Conservation (phyloP, 139 green algal species). For the Closterium sp. region DNA sequence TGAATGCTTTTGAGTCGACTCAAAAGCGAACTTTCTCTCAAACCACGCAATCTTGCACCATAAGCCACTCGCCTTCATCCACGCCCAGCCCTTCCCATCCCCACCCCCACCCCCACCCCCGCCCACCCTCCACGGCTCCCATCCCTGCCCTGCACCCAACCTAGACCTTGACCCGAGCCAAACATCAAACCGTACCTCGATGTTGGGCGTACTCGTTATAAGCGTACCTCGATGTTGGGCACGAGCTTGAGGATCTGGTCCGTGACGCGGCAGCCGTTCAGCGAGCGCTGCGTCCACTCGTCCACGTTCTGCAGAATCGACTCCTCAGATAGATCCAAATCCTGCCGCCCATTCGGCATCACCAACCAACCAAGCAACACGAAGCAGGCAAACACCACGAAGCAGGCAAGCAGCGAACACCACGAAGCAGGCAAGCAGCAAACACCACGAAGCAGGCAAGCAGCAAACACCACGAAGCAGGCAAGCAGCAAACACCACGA, state of each 20-base stretch:
- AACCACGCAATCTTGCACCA: no score
- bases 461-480: background rate
- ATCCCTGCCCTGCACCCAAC: background rate
- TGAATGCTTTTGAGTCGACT: no score
- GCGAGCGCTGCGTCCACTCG: slow-evolving; percentile 74
- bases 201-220: no score
- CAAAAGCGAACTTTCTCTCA: no score
- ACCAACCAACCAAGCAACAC: no score
- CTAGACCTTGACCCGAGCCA: no score
- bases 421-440: no score
- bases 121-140: background rate
- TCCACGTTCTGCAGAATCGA: slow-evolving; percentile 81
- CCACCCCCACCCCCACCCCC: background rate
- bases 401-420: background rate
- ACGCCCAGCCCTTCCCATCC: background rate
- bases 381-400: no score
- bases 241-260: slow-evolving; percentile 76
- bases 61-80: background rate
- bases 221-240: slow-evolving; percentile 52
- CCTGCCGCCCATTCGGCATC: no score
- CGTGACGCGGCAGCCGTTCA: slow-evolving; percentile 88
- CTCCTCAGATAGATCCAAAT: slow-evolving; percentile 60
- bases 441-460: background rate
- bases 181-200: no score
- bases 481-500: background rate